phyloP scores from a whole-genome alignment of 1,284 basidiomycete species.

The Leccinum cinnamomeum region DNA sequence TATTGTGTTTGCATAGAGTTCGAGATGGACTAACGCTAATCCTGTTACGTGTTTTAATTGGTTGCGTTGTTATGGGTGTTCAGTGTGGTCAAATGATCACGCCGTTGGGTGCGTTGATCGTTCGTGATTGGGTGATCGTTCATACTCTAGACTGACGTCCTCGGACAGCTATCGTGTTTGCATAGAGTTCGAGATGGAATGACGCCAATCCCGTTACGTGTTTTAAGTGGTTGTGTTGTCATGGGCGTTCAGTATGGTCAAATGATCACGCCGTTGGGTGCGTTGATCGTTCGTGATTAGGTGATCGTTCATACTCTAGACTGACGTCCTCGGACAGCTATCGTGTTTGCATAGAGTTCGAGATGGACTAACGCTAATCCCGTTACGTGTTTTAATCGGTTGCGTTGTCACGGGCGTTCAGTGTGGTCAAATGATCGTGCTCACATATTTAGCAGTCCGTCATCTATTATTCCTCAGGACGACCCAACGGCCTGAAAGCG shows the following conservation, averaged over 20 bases:
- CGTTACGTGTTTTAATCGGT: constrained; percentile 2
- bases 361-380: constrained; percentile 15
- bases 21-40: constrained; percentile 15
- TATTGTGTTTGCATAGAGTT: constrained; percentile 15
- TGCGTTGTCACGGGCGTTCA: too few relatives aligned
- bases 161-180: constrained; percentile 12
- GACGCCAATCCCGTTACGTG: constrained; percentile 13
- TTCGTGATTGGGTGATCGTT: neutral
- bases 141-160: neutral
- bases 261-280: constrained; percentile 55
- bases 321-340: constrained; percentile 6
- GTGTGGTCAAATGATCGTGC: too few relatives aligned
- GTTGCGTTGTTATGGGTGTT: too few relatives aligned
- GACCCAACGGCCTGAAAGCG: too few relatives aligned
- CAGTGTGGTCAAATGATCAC: constrained; percentile 59
- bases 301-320: neutral
- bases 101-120: constrained; percentile 37
- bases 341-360: constrained; percentile 13
- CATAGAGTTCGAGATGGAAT: constrained; percentile 14
- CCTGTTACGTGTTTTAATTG: constrained; percentile 4
- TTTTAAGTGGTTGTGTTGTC: too few relatives aligned
- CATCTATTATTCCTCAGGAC: too few relatives aligned
- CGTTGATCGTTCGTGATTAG: neutral
- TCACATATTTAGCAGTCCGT: too few relatives aligned
- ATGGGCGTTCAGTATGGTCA: constrained; percentile 43